These are phyloP conservation scores for Baeospora myosura DNA, from an alignment of 1,284 basidiomycete species.

Conservation along the genomic window DNA sequence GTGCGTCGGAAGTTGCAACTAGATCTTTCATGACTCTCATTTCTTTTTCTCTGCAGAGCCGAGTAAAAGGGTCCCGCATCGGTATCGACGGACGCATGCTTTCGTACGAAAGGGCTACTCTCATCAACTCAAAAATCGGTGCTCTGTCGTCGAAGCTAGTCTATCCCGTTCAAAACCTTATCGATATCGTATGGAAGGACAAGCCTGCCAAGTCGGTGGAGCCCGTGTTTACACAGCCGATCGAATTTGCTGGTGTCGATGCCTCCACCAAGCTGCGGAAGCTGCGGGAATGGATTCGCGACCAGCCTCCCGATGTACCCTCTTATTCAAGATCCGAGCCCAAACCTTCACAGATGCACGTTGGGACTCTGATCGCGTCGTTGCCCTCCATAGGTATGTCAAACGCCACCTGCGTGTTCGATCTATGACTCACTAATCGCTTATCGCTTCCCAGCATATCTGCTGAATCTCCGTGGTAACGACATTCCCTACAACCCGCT, in stretches of 20 bases:
- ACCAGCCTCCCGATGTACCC: conserved; percentile 52
- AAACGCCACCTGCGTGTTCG: conserved; percentile 3
- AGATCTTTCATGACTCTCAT: conserved; percentile 5
- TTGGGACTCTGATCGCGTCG: conserved; percentile 57
- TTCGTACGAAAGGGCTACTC: conserved; percentile 63
- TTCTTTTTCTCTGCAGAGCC: conserved; percentile 28
- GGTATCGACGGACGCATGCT: conserved; percentile 89
- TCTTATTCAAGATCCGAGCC: conserved; percentile 51
- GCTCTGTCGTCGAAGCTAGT: conserved; percentile 52
- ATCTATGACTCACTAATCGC: conserved; percentile 7
- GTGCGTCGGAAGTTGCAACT: conserved; percentile 33
- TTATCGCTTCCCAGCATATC: conserved; percentile 46
- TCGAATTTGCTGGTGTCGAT: conserved; percentile 68
- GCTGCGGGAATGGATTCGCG: conserved; percentile 55
- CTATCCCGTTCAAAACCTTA: conserved; percentile 72
- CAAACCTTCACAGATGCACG: conserved; percentile 55
- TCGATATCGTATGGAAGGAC: conserved; percentile 80
- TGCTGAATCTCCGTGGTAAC: conserved; percentile 77
- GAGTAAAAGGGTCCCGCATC: conserved; percentile 51
- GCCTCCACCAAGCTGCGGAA: conserved; percentile 50
- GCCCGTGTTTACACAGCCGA: conserved; percentile 68
- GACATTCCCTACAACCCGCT: conserved; percentile 87
- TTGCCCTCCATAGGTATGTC: conserved; percentile 57
- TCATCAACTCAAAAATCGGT: conserved; percentile 50
- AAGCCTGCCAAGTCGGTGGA: conserved; percentile 64